A percentile compares a stretch with the other conserved stretches of the same genome.
phyloP scores from a whole-genome alignment of 164 flowering plant species.

The Dillenia turbinata region DNA sequence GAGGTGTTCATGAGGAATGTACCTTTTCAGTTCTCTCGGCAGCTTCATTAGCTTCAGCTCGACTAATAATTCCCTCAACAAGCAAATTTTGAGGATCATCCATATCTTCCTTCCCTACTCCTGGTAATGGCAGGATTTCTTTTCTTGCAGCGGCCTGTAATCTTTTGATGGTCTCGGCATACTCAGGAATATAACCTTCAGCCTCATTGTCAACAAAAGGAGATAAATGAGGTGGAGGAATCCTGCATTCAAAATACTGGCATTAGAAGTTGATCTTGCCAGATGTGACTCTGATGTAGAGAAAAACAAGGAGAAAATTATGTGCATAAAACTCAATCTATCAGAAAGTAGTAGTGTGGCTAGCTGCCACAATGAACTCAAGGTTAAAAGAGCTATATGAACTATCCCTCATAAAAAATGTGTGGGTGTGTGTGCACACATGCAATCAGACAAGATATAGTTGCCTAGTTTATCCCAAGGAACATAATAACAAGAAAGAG shows the following conservation, averaged over 20 bases:
- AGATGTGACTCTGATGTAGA: too few species aligned
- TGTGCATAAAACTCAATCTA: too few species aligned
- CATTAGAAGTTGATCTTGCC: too few species aligned
- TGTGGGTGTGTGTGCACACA: too few species aligned
- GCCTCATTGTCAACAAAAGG: constrained; percentile 93
- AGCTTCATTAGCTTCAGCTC: constrained; percentile 76
- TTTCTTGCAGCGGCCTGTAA: constrained; percentile 73
- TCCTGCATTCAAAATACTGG: constrained; percentile 29
- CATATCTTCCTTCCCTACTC: constrained; percentile 53
- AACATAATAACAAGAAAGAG: too few species aligned
- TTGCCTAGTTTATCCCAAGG: too few species aligned
- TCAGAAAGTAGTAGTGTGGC: too few species aligned
- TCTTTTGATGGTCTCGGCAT: constrained; percentile 75
- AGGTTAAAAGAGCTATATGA: too few species aligned
- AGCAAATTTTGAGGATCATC: constrained; percentile 69
- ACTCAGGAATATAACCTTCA: constrained; percentile 89
- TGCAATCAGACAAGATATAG: too few species aligned
- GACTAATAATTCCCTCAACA: constrained; percentile 58
- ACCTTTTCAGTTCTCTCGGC: constrained; percentile 73
- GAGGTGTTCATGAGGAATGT: not conserved
- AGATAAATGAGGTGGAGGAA: constrained; percentile 91
- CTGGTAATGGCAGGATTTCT: constrained; percentile 76
- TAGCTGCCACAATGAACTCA: too few species aligned
- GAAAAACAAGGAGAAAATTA: too few species aligned
- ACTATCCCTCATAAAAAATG: too few species aligned